Percentiles rank a stretch among this genome's conserved stretches.
Evolutionary conservation across 2,329 filamentous ascomycete genomes (phyloP).

Genomic region (Monosporascus sp.): DNA sequence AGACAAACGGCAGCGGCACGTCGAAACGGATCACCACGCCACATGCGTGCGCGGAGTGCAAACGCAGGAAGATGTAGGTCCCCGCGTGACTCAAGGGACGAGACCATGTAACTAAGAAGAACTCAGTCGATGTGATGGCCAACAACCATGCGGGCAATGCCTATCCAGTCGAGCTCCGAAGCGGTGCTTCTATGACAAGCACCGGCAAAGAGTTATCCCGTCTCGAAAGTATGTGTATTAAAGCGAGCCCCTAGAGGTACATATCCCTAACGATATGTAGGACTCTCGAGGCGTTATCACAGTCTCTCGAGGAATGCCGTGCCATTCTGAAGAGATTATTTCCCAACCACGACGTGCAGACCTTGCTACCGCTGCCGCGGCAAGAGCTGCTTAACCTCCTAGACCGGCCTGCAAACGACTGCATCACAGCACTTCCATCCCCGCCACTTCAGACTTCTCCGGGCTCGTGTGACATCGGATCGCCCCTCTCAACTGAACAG

Average conservation of each 20-base stretch:
- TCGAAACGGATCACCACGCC: conserved; percentile 31
- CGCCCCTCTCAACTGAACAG: conserved; percentile 46
- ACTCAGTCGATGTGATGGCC: conserved; percentile 66
- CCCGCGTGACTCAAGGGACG: conserved; percentile 4
- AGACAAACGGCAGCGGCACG: conserved; percentile 24
- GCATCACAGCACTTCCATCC: conserved; percentile 42
- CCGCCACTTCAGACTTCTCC: conserved; percentile 49
- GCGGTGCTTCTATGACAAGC: conserved; percentile 76
- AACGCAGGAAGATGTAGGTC: conserved; percentile 68
- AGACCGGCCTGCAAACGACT: conserved; percentile 39
- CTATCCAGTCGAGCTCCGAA: conserved; percentile 77
- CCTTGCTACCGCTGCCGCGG: conserved; percentile 49
- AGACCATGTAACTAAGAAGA: conserved; percentile 19
- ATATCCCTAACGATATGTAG: conserved; percentile 20
- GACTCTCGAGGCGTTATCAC: conserved; percentile 59
- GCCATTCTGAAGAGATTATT: conserved; percentile 58
- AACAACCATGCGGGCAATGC: conserved; percentile 77
- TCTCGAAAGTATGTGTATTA: conserved; percentile 62
- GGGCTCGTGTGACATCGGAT: conserved; percentile 42
- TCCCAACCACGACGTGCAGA: conserved; percentile 50
- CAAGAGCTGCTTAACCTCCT: conserved; percentile 56
- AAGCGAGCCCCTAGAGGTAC: background rate
- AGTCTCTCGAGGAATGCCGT: conserved; percentile 61
- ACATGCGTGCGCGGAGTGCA: conserved; percentile 49
- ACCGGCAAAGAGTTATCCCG: conserved; percentile 69